phyloP scores from a whole-genome alignment of 140 eudicot genomes.

The Eryngium alpinum region DNA sequence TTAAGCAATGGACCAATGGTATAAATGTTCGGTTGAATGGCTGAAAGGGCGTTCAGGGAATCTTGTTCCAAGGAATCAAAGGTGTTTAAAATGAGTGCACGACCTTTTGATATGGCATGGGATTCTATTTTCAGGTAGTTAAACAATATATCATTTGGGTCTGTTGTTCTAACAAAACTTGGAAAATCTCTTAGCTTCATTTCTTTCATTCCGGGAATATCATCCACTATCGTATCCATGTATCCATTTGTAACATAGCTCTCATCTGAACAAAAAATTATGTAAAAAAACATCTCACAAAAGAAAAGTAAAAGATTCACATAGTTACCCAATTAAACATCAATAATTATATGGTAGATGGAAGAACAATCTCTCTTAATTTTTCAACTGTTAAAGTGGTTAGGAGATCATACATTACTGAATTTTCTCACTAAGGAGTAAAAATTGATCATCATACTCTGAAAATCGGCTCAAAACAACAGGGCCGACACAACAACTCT shows the following conservation, averaged over 20 bases:
- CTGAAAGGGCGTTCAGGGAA: conserved; percentile 5
- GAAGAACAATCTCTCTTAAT: too few species aligned
- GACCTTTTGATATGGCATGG: conserved; percentile 6
- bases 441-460: too few species aligned
- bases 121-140: conserved; percentile 15
- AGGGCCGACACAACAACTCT: too few species aligned
- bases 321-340: too few species aligned
- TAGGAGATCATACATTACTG: too few species aligned
- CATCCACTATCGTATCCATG: conserved; percentile 36
- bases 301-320: too few species aligned
- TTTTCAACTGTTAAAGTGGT: too few species aligned
- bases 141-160: conserved; percentile 25
- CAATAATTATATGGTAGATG: too few species aligned
- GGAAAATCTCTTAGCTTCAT: conserved; percentile 42
- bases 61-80: conserved; percentile 30
- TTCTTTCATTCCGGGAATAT: conserved; percentile 39
- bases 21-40: conserved; percentile 14
- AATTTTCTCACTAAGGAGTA: too few species aligned
- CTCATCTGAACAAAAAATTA: conserved; percentile 26
- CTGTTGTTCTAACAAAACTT: conserved; percentile 42
- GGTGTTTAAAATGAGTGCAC: conserved; percentile 27
- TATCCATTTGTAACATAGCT: conserved; percentile 38
- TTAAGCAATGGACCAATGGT: conserved; percentile 25
- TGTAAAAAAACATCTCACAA: too few species aligned
- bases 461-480: too few species aligned